Evolutionary conservation across 768 basidiomycete species (phyloP).

Genomic region (Kwoniella shandongensis): DNA sequence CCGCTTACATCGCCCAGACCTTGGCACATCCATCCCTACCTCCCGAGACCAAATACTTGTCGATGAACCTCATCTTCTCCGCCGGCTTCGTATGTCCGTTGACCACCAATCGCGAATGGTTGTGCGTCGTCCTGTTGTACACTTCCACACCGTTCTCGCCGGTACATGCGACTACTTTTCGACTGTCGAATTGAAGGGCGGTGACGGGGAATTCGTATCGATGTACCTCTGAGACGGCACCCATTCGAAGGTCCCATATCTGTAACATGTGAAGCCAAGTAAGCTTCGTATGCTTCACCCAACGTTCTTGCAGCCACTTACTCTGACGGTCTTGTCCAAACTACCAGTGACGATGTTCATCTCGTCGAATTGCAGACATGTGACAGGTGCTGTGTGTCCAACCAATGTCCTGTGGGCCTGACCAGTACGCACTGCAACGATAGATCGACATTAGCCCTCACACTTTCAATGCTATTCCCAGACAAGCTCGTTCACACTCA

Average conservation of each 20-base stretch:
- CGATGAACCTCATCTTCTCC: slow-evolving; percentile 89
- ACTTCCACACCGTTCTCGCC: slow-evolving; percentile 93
- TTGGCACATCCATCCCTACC: slow-evolving; percentile 82
- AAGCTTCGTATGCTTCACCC: neutral
- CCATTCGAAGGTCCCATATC: slow-evolving; percentile 97
- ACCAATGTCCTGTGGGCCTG: slow-evolving; percentile 89
- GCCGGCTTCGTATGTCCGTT: slow-evolving; percentile 94
- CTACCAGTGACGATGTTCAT: slow-evolving; percentile 87
- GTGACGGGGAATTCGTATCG: slow-evolving; percentile 89
- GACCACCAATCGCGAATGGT: slow-evolving; percentile 75
- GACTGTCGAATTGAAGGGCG: slow-evolving; percentile 86
- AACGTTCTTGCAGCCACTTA: slow-evolving; percentile 54
- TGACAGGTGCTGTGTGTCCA: slow-evolving; percentile 91
- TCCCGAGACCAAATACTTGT: slow-evolving; percentile 87
- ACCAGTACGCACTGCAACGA: slow-evolving; percentile 81
- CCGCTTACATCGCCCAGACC: slow-evolving; percentile 78
- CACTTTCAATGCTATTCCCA: neutral
- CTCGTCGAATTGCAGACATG: slow-evolving; percentile 93
- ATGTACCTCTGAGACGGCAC: slow-evolving; percentile 81
- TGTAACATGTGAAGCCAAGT: slow-evolving; percentile 43
- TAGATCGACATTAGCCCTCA: slow-evolving; percentile 1
- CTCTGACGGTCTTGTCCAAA: slow-evolving; percentile 87
- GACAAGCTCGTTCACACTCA: slow-evolving; percentile 57
- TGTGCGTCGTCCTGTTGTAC: slow-evolving; percentile 91
- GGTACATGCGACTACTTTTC: slow-evolving; percentile 86